phyloP scores from a whole-genome alignment of 2,329 filamentous ascomycete genomes.

The Cadophora sp. region DNA sequence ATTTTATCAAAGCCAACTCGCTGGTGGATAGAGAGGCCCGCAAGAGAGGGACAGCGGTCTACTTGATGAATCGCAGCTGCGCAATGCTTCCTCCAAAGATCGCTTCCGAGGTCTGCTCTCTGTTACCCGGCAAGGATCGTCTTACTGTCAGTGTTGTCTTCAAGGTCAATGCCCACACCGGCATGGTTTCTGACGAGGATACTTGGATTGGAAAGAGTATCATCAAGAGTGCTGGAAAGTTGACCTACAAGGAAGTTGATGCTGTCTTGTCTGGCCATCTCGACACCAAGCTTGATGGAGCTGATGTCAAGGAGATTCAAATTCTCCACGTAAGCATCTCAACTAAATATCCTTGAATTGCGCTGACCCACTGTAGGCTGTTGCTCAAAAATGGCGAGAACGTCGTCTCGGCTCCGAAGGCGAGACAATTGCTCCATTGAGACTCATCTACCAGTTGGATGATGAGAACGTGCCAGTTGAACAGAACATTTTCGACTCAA shows the following conservation, averaged over 20 bases:
- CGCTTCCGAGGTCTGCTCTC: slow-evolving; percentile 84
- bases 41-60: slow-evolving; percentile 96
- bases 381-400: slow-evolving; percentile 91
- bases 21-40: slow-evolving; percentile 96
- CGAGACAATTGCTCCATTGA: slow-evolving; percentile 81
- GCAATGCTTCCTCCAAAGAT: slow-evolving; percentile 89
- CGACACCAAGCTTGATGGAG: slow-evolving; percentile 67
- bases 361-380: slow-evolving; percentile 56
- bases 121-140: slow-evolving; percentile 86
- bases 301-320: slow-evolving; percentile 78
- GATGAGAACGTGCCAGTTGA: slow-evolving; percentile 98
- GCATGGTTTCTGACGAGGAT: slow-evolving; percentile 81
- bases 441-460: slow-evolving; percentile 90
- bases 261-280: slow-evolving; percentile 72
- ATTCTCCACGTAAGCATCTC: slow-evolving; percentile 70
- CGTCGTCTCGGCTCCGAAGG: slow-evolving; percentile 81
- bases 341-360: not conserved
- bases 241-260: slow-evolving; percentile 87
- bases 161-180: slow-evolving; percentile 82
- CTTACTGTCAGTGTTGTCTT: slow-evolving; percentile 94
- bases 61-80: slow-evolving; percentile 82
- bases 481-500: slow-evolving; percentile 94
- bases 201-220: slow-evolving; percentile 94
- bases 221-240: slow-evolving; percentile 87
- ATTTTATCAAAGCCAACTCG: slow-evolving; percentile 96